phyloP scores from a whole-genome alignment of 495 filamentous ascomycete species.

The Wilcoxina mikolae region DNA sequence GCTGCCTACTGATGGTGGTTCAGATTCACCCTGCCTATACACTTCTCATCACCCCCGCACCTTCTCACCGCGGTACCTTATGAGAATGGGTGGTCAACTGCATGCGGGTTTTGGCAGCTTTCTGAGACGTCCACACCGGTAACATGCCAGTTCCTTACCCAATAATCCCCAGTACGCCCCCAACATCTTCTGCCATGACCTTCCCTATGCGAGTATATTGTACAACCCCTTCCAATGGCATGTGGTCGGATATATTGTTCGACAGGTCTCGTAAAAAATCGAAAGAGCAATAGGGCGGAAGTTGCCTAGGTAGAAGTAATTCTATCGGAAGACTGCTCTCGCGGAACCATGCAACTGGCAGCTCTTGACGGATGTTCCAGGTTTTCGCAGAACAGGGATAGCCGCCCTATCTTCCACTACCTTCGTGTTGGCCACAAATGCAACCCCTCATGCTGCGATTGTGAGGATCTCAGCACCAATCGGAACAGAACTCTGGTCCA shows the following conservation, averaged over 20 bases:
- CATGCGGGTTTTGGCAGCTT: not conserved
- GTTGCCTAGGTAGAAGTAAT: not conserved
- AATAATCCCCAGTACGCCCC: not conserved
- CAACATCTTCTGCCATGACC: not conserved
- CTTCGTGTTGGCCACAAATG: no score
- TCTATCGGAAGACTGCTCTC: not conserved
- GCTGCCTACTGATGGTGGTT: not conserved
- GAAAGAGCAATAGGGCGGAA: not conserved
- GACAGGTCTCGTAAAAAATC: not conserved
- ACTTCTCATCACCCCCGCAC: not conserved
- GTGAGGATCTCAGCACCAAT: no score
- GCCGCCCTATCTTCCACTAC: no score
- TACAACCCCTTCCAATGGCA: not conserved
- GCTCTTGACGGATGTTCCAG: no score
- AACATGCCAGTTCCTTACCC: not conserved
- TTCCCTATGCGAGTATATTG: not conserved
- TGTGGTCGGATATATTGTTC: not conserved
- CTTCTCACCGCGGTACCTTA: not conserved
- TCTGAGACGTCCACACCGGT: not conserved
- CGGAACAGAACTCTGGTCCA: no score
- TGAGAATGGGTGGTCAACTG: not conserved
- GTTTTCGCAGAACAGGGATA: no score
- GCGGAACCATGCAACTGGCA: not conserved
- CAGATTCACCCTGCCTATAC: not conserved
- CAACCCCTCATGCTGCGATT: no score